phyloP scores from a whole-genome alignment of 306 rosid genomes.

The Adenanthera pavonina region DNA sequence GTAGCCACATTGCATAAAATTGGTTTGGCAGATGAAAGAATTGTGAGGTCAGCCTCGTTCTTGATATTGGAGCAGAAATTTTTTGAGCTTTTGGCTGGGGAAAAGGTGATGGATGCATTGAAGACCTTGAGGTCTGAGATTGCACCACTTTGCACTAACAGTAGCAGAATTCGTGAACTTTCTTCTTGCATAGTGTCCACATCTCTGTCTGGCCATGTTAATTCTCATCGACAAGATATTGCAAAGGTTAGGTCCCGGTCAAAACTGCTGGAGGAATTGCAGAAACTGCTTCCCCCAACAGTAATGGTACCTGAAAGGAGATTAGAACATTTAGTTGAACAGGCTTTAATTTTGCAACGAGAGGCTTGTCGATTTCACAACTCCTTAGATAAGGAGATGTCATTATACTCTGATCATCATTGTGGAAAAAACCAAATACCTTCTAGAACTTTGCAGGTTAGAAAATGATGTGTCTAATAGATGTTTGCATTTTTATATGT shows the following conservation, averaged over 20 bases:
- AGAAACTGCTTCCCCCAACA: slow-evolving; percentile 90
- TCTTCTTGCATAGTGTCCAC: slow-evolving; percentile 72
- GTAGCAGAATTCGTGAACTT: slow-evolving; percentile 77
- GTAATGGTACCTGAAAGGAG: slow-evolving; percentile 92
- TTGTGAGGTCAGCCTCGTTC: slow-evolving; percentile 72
- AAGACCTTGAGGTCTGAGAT: slow-evolving; percentile 85
- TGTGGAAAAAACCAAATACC: slow-evolving; percentile 95
- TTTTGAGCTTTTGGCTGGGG: slow-evolving; percentile 74
- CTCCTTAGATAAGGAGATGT: slow-evolving; percentile 82
- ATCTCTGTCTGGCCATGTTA: slow-evolving; percentile 39
- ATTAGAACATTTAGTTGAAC: slow-evolving; percentile 93
- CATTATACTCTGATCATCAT: slow-evolving; percentile 83
- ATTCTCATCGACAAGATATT: slow-evolving; percentile 46
- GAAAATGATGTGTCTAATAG: slow-evolving; percentile 42
- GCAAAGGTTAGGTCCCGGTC: slow-evolving; percentile 63
- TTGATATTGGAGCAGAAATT: slow-evolving; percentile 89
- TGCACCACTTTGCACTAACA: slow-evolving; percentile 66
- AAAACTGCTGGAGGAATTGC: slow-evolving; percentile 82
- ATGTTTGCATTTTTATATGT: slow-evolving; percentile 18
- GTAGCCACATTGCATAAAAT: slow-evolving; percentile 70
- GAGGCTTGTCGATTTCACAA: slow-evolving; percentile 92
- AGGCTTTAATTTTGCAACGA: slow-evolving; percentile 86
- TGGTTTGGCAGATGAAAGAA: slow-evolving; percentile 64
- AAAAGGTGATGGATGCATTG: slow-evolving; percentile 79
- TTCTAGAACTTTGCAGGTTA: slow-evolving; percentile 85